Conservation (phyloP, 2,329 filamentous ascomycete genomes). For the Emergomyces orientalis region DNA sequence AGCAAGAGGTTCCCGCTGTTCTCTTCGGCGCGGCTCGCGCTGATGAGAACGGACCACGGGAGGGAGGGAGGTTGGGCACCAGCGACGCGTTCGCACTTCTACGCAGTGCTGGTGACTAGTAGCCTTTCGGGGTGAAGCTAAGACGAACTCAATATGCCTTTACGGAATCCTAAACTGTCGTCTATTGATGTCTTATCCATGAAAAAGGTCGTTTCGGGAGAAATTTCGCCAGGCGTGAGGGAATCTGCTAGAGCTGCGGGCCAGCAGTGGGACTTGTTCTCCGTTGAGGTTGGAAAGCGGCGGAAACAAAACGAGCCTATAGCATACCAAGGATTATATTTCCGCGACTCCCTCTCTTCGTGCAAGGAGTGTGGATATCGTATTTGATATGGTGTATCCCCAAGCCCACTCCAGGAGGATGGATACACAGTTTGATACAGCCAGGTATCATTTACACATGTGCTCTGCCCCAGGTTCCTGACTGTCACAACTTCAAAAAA, state of each 20-base stretch:
- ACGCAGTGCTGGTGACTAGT: slow-evolving; percentile 6
- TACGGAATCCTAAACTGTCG: too few relatives aligned
- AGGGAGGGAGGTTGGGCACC: background rate
- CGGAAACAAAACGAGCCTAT: background rate
- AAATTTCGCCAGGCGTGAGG: background rate
- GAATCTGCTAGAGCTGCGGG: background rate
- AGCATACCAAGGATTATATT: background rate
- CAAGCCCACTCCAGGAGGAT: background rate
- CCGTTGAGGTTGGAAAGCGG: background rate
- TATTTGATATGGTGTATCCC: background rate
- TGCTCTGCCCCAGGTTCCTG: background rate
- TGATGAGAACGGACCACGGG: background rate
- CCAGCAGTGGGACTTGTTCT: background rate
- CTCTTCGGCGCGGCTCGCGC: background rate
- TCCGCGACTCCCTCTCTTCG: background rate
- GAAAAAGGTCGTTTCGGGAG: background rate
- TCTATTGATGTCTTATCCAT: background rate
- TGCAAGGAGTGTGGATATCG: background rate
- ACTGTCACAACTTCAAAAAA: slow-evolving; percentile 5
- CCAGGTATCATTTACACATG: background rate
- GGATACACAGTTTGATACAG: slow-evolving; percentile 1
- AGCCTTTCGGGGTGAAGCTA: slow-evolving; percentile 2
- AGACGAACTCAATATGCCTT: slow-evolving; percentile 3
- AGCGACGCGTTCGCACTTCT: slow-evolving; percentile 4
- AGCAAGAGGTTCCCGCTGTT: background rate